Percentiles rank a stretch among this genome's conserved stretches.
Evolutionary conservation across 2,329 filamentous ascomycete genomes (phyloP).

Genomic region (Fragosphaeria purpurea): DNA sequence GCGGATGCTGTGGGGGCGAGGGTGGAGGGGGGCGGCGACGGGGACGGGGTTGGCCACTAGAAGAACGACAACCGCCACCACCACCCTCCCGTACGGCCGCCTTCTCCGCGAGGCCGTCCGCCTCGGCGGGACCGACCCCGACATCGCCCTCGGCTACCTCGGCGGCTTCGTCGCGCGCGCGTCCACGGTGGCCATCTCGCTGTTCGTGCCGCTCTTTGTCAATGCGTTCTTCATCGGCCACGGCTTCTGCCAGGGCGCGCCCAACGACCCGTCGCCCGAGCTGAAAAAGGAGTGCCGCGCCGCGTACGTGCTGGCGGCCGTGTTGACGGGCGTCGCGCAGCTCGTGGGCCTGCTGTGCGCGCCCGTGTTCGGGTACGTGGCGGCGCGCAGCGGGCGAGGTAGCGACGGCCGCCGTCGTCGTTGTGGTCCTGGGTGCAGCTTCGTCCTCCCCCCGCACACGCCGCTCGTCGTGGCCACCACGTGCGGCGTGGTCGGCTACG

Average conservation of each 20-base stretch:
- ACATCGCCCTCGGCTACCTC: slow-evolving; percentile 79
- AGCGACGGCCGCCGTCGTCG: not conserved
- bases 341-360: slow-evolving; percentile 75
- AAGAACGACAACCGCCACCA: too few species aligned
- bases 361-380: slow-evolving; percentile 77
- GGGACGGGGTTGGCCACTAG: not conserved
- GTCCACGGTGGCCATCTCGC: slow-evolving; percentile 86
- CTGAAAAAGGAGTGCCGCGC: slow-evolving; percentile 76
- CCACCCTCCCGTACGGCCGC: slow-evolving; percentile 42
- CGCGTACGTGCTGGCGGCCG: slow-evolving; percentile 80
- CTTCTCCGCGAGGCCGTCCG: slow-evolving; percentile 53
- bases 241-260: slow-evolving; percentile 64
- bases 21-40: slow-evolving; percentile 1
- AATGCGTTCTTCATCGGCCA: slow-evolving; percentile 81
- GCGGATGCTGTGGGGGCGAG: slow-evolving; percentile 42
- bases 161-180: slow-evolving; percentile 92
- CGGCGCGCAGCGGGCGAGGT: slow-evolving; percentile 51
- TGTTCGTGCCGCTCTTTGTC: slow-evolving; percentile 88
- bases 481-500: slow-evolving; percentile 70
- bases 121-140: slow-evolving; percentile 63
- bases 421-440: too few species aligned
- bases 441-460: slow-evolving; percentile 42
- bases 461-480: slow-evolving; percentile 64
- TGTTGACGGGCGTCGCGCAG: slow-evolving; percentile 82
- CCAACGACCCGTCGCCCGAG: slow-evolving; percentile 55